These are phyloP conservation scores for Conoideocrella luteorostrata DNA, from an alignment of 2,329 filamentous ascomycete genomes.

Conservation along the genomic window DNA sequence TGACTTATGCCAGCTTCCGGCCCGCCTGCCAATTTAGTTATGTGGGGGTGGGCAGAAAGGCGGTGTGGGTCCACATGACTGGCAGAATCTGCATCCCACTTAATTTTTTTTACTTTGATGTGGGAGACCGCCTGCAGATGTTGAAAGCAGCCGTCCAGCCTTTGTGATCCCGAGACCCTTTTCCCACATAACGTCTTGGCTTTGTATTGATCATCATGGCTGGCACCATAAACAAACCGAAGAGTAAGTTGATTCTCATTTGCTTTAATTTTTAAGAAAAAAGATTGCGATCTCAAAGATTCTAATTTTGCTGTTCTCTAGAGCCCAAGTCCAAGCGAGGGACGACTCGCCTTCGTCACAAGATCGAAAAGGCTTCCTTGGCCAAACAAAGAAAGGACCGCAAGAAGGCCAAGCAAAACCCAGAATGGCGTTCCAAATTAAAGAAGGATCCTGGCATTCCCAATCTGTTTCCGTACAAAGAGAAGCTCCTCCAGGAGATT, in stretches of 20 bases:
- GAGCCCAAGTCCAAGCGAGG: conserved; percentile 93
- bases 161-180: conserved; percentile 3
- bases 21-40: too few relatives aligned
- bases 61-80: conserved; percentile 21
- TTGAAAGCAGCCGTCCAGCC: too few relatives aligned
- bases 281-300: conserved; percentile 3
- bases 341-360: conserved; percentile 83
- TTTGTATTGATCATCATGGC: conserved; percentile 34
- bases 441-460: conserved; percentile 99
- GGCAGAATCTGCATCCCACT: conserved; percentile 34
- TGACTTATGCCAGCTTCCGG: too few relatives aligned
- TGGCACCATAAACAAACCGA: conserved; percentile 48
- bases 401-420: conserved; percentile 92
- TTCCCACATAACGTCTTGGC: too few relatives aligned
- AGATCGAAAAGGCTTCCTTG: conserved; percentile 87
- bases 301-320: conserved; percentile 27
- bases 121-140: background rate
- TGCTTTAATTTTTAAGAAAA: background rate
- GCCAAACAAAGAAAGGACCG: conserved; percentile 86
- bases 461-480: conserved; percentile 96
- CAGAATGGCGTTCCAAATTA: conserved; percentile 87
- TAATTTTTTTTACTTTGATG: conserved; percentile 26
- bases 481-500: conserved; percentile 88
- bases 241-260: conserved; percentile 32
- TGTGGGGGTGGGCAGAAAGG: conserved; percentile 15